phyloP scores from a whole-genome alignment of 2,329 filamentous ascomycete genomes.

The Ceratocystiopsis brevicomis region DNA sequence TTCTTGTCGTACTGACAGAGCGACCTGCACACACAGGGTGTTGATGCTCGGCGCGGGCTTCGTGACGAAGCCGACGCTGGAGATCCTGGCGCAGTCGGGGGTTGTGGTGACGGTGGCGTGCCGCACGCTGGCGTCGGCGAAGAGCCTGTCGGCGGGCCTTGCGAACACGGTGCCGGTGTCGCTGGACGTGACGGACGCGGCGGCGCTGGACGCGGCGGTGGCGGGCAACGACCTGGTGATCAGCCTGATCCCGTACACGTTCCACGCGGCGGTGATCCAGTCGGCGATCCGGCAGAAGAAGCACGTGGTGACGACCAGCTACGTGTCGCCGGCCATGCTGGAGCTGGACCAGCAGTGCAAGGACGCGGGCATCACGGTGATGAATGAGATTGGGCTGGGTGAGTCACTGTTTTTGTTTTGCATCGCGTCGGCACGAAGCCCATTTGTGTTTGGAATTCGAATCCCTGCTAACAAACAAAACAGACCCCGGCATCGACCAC shows the following conservation, averaged over 20 bases:
- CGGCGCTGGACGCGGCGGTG: conserved; percentile 63
- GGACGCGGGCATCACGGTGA: conserved; percentile 84
- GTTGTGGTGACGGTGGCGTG: conserved; percentile 56
- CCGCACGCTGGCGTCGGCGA: conserved; percentile 57
- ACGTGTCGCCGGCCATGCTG: conserved; percentile 81
- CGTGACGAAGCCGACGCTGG: conserved; percentile 45
- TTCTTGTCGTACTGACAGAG: too few species aligned
- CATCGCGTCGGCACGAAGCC: too few species aligned
- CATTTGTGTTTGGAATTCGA: conserved; percentile 8
- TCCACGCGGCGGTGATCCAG: conserved; percentile 80
- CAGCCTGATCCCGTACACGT: conserved; percentile 77
- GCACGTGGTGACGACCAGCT: conserved; percentile 87
- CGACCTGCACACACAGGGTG: background rate
- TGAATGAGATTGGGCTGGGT: conserved; percentile 79
- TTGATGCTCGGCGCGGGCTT: conserved; percentile 34
- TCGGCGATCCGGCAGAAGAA: conserved; percentile 85
- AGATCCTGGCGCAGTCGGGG: conserved; percentile 40
- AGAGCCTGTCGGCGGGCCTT: conserved; percentile 56
- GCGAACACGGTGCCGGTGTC: conserved; percentile 57
- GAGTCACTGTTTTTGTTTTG: too few species aligned
- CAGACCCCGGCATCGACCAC: conserved; percentile 54
- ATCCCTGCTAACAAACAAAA: background rate
- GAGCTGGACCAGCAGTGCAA: conserved; percentile 70
- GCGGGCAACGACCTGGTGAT: conserved; percentile 65
- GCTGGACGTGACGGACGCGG: conserved; percentile 62